Evolutionary conservation across 768 basidiomycete species (phyloP).

Genomic region (Mycena rebaudengoi): DNA sequence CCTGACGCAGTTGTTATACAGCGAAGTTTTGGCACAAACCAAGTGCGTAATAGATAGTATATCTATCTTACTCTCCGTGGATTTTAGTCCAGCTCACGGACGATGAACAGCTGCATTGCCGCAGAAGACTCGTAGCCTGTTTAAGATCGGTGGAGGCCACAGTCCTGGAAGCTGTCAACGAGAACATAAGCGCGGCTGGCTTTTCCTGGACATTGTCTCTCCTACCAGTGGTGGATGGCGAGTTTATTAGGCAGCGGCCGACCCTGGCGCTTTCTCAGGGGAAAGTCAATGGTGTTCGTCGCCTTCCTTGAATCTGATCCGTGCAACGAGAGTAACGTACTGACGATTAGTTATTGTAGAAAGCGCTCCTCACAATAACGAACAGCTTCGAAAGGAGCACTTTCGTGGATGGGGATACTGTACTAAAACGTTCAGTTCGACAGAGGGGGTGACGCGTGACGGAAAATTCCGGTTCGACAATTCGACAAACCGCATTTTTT

Average conservation of each 20-base stretch:
- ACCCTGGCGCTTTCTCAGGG: constrained; percentile 36
- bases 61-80: no score
- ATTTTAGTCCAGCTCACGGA: no score
- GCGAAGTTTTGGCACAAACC: constrained; percentile 27
- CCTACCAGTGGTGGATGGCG: constrained; percentile 43
- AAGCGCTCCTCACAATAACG: constrained; percentile 29
- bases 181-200: constrained; percentile 18
- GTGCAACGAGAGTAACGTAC: not conserved
- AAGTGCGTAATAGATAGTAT: no score
- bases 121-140: constrained; percentile 30
- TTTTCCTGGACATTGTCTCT: constrained; percentile 37
- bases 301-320: constrained; percentile 11
- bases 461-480: no score
- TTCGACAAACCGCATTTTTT: no score
- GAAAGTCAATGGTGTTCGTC: constrained; percentile 43
- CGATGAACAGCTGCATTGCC: constrained; percentile 24
- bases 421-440: not conserved
- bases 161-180: constrained; percentile 32
- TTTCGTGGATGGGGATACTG: not conserved
- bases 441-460: no score
- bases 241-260: constrained; percentile 42
- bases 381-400: constrained; percentile 41
- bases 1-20: not conserved
- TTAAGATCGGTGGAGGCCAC: constrained; percentile 33
- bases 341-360: not conserved